phyloP scores from a whole-genome alignment of 345 rosid genomes.

The Moricandia moricandioides region DNA sequence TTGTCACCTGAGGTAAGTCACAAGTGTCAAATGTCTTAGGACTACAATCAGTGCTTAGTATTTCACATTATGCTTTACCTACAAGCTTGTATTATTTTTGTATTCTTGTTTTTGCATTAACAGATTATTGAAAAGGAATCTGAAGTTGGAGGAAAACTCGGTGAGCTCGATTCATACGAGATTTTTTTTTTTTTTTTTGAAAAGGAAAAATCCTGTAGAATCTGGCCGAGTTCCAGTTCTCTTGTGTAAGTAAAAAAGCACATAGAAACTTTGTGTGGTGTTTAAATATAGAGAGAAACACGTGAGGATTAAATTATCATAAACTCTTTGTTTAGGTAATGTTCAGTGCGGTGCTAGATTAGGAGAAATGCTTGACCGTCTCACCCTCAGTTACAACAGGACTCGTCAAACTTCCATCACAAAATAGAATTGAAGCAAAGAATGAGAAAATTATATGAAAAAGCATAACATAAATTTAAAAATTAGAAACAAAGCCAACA shows the following conservation, averaged over 20 bases:
- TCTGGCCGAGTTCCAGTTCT: constrained; percentile 88
- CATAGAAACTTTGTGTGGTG: not conserved
- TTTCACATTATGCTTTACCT: constrained; percentile 5
- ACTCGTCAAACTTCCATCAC: constrained; percentile 99
- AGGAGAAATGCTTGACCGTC: too few species aligned
- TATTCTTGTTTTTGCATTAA: constrained; percentile 1
- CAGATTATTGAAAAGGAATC: constrained; percentile 83
- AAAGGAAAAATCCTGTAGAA: constrained; percentile 90
- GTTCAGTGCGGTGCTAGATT: constrained; percentile 91
- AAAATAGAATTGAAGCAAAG: constrained; percentile 29
- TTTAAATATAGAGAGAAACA: not conserved
- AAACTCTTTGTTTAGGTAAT: constrained; percentile 45
- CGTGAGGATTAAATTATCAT: not conserved
- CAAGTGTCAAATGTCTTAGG: constrained; percentile 28
- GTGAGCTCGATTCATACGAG: constrained; percentile 84
- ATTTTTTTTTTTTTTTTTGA: too few species aligned
- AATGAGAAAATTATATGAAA: not conserved
- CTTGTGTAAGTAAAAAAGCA: constrained; percentile 66
- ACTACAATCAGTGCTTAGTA: not conserved
- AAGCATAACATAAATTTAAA: not conserved
- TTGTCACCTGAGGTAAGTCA: constrained; percentile 76
- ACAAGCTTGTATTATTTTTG: not conserved
- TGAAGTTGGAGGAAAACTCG: constrained; percentile 88
- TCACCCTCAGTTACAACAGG: constrained; percentile 84
- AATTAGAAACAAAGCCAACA: not conserved